These are phyloP conservation scores for Kondoa malvinella DNA, from an alignment of 768 basidiomycete genomes.

Conservation along the genomic window DNA sequence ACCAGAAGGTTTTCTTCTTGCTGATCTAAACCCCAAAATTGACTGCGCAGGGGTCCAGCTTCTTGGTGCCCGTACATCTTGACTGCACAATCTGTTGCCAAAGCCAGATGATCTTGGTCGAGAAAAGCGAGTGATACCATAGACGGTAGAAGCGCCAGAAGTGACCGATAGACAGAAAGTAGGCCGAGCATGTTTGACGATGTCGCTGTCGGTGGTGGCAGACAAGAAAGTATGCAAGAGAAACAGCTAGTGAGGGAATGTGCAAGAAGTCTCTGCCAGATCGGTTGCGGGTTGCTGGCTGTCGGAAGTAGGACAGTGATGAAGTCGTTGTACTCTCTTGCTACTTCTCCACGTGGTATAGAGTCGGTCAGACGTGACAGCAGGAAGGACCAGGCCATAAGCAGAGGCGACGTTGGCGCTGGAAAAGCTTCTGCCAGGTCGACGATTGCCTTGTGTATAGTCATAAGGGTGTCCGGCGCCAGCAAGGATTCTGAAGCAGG, in stretches of 20 bases:
- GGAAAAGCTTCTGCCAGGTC: slow-evolving; percentile 44
- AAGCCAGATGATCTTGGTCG: slow-evolving; percentile 44
- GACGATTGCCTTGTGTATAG: slow-evolving; percentile 45
- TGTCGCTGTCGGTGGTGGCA: slow-evolving; percentile 3
- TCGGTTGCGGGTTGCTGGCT: slow-evolving; percentile 13
- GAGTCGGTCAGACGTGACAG: slow-evolving; percentile 42
- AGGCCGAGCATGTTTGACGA: slow-evolving; percentile 25
- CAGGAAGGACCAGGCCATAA: slow-evolving; percentile 69
- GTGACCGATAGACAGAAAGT: slow-evolving; percentile 27
- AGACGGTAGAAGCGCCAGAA: slow-evolving; percentile 17
- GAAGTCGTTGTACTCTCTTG: slow-evolving; percentile 24
- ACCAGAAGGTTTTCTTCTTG: not conserved
- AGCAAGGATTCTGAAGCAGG: slow-evolving; percentile 23
- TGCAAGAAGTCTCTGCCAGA: slow-evolving; percentile 19
- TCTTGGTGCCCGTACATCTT: slow-evolving; percentile 51
- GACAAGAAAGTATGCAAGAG: slow-evolving; percentile 11
- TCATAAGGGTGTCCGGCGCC: slow-evolving; percentile 38
- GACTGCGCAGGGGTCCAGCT: slow-evolving; percentile 47
- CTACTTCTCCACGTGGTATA: slow-evolving; percentile 21
- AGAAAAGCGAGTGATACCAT: slow-evolving; percentile 21
- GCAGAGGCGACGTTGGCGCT: slow-evolving; percentile 52
- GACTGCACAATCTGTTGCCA: slow-evolving; percentile 58
- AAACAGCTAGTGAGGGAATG: slow-evolving; percentile 18
- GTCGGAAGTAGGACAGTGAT: slow-evolving; percentile 4
- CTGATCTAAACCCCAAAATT: slow-evolving; percentile 57